These are phyloP conservation scores for Nakazawaea peltata DNA, from an alignment of 805 yeast species.

Conservation along the genomic window DNA sequence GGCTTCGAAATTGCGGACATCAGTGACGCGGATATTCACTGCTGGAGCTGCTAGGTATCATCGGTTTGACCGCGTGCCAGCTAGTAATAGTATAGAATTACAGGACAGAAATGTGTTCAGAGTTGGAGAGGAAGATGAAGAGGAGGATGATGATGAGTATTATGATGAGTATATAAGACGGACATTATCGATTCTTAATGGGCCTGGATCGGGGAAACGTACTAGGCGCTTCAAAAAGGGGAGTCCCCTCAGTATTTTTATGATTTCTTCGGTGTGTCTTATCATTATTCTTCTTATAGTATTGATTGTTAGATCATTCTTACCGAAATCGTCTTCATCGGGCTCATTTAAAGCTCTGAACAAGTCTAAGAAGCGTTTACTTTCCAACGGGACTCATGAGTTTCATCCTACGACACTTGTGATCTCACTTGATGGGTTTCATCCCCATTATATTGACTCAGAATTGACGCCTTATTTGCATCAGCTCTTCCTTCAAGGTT, in stretches of 20 bases:
- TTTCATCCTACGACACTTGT: conserved; percentile 77
- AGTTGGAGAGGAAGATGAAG: conserved; percentile 12
- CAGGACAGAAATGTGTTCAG: conserved; percentile 16
- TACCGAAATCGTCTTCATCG: too few relatives aligned
- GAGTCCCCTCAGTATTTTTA: too few relatives aligned
- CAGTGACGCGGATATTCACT: not conserved
- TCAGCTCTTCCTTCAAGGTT: conserved; percentile 39
- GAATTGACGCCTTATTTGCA: conserved; percentile 66
- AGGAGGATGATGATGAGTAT: not conserved
- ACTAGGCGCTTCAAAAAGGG: not conserved
- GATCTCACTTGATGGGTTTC: conserved; percentile 82
- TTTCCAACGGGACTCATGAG: conserved; percentile 53
- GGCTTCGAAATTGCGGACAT: conserved; percentile 1
- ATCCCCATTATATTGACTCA: conserved; percentile 74
- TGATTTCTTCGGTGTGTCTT: not conserved
- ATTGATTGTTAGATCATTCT: too few relatives aligned
- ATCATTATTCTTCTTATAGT: not conserved
- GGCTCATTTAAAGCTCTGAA: not conserved
- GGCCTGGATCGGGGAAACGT: not conserved
- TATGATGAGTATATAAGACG: not conserved
- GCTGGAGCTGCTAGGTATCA: not conserved
- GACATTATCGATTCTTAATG: too few relatives aligned
- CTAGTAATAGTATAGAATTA: conserved; percentile 15
- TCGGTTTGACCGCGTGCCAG: not conserved
- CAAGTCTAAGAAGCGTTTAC: conserved; percentile 10